Evolutionary conservation across 1,284 basidiomycete genomes (phyloP).

Genomic region (Athelia sp.): DNA sequence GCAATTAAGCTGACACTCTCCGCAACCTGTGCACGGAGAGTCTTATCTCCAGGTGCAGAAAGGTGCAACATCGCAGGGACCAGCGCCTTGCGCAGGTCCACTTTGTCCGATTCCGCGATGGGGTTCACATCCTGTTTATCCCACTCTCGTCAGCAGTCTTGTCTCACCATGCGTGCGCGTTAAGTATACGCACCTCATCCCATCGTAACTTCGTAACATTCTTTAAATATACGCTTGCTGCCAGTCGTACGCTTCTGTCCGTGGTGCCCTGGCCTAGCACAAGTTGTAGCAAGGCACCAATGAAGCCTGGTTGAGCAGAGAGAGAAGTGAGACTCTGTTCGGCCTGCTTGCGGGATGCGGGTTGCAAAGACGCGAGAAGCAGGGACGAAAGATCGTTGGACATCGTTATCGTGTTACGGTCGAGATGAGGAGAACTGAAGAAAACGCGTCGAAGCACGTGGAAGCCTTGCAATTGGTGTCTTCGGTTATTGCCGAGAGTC

Average conservation of each 20-base stretch:
- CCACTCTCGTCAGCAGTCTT: conserved; percentile 3
- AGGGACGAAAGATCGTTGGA: conserved; percentile 56
- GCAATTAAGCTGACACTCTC: conserved; percentile 88
- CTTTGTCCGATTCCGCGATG: conserved; percentile 64
- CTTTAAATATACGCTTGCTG: conserved; percentile 86
- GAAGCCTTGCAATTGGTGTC: no score
- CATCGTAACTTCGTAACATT: conserved; percentile 82
- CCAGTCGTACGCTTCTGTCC: conserved; percentile 70
- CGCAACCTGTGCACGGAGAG: conserved; percentile 77
- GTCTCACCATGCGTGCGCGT: conserved; percentile 2
- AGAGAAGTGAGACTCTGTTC: conserved; percentile 69
- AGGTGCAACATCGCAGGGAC: conserved; percentile 82
- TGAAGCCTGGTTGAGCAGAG: conserved; percentile 75
- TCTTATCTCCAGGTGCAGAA: conserved; percentile 60
- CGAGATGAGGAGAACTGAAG: background rate
- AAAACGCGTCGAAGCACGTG: conserved; percentile 1
- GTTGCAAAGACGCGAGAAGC: conserved; percentile 70
- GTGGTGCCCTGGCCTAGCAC: conserved; percentile 62
- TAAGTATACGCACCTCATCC: conserved; percentile 63
- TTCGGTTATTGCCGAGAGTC: no score
- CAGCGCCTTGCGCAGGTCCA: conserved; percentile 60
- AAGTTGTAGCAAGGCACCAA: conserved; percentile 66
- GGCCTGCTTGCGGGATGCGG: conserved; percentile 70
- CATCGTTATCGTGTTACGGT: conserved; percentile 47
- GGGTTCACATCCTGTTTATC: conserved; percentile 54